A percentile compares a stretch with the other conserved stretches of the same genome.
Evolutionary conservation across 441 rosid genomes (phyloP).

Genomic region (Eutrema salsugineum): DNA sequence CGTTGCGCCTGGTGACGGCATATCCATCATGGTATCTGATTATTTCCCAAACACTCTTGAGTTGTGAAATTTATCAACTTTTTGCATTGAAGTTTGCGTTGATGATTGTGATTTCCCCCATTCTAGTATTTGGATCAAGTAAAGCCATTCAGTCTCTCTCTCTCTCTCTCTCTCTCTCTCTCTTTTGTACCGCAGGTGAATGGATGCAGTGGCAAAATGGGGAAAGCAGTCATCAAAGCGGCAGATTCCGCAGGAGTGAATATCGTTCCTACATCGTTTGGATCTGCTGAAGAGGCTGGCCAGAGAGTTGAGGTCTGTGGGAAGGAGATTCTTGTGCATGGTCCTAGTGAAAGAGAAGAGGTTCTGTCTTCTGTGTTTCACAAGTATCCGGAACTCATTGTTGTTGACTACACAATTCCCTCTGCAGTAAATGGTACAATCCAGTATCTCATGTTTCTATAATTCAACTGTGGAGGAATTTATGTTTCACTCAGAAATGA

Average conservation of each 20-base stretch:
- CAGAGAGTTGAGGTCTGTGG: constrained; percentile 60
- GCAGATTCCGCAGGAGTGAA: constrained; percentile 85
- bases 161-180: too few species aligned
- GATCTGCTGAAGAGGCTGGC: constrained; percentile 66
- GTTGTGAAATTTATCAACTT: background rate
- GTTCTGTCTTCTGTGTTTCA: constrained; percentile 54
- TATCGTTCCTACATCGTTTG: constrained; percentile 71
- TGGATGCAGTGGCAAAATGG: constrained; percentile 84
- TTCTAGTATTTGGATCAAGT: too few species aligned
- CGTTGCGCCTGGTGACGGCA: constrained; percentile 25
- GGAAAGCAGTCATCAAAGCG: constrained; percentile 77
- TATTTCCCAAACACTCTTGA: background rate
- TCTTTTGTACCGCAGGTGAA: constrained; percentile 57
- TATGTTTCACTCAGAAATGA: too few species aligned
- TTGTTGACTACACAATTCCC: constrained; percentile 85
- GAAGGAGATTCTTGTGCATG: constrained; percentile 61
- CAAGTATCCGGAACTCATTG: constrained; percentile 62
- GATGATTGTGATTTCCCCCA: background rate
- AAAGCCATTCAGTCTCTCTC: background rate
- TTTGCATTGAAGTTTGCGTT: background rate
- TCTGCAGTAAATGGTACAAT: constrained; percentile 74
- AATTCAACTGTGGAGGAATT: too few species aligned
- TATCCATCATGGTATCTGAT: constrained; percentile 45
- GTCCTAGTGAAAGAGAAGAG: constrained; percentile 70
- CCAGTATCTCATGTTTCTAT: background rate